Percentiles rank a stretch among this genome's conserved stretches.
Conservation (phyloP, 768 basidiomycete genomes). For the Lactifluus rugatus region DNA sequence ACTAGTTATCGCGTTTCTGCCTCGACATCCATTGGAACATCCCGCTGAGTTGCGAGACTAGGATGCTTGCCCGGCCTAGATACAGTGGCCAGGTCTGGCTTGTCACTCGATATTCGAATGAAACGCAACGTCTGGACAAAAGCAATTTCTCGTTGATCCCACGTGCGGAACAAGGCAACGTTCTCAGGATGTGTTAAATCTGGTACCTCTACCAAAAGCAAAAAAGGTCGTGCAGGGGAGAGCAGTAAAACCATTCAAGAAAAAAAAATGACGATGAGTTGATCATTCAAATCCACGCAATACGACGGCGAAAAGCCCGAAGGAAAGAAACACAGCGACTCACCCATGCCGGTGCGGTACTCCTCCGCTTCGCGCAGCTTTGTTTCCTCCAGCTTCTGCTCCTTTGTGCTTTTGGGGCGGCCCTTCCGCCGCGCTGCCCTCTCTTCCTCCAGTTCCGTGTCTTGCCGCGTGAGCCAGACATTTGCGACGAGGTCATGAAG, state of each 20-base stretch:
- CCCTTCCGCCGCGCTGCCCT: slow-evolving; percentile 55
- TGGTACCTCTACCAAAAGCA: slow-evolving; percentile 47
- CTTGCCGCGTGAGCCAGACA: slow-evolving; percentile 66
- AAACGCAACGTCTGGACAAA: slow-evolving; percentile 65
- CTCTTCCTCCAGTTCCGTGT: slow-evolving; percentile 55
- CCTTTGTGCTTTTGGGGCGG: slow-evolving; percentile 61
- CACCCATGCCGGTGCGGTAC: slow-evolving; percentile 77
- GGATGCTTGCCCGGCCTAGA: slow-evolving; percentile 54
- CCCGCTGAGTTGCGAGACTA: slow-evolving; percentile 22
- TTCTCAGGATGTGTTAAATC: slow-evolving; percentile 69
- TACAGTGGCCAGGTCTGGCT: slow-evolving; percentile 38
- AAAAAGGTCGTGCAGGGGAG: slow-evolving; percentile 3
- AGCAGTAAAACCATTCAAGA: not conserved
- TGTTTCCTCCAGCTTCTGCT: slow-evolving; percentile 59
- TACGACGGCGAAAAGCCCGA: too few relatives aligned
- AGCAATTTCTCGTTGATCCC: slow-evolving; percentile 69
- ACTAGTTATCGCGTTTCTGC: slow-evolving; percentile 17
- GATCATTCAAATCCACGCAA: not conserved
- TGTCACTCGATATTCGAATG: slow-evolving; percentile 58
- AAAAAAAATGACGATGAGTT: too few relatives aligned
- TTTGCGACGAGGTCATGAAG: slow-evolving; percentile 56
- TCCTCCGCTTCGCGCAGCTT: slow-evolving; percentile 57
- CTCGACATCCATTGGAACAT: slow-evolving; percentile 16
- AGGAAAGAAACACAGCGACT: slow-evolving; percentile 21
- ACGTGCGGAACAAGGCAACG: slow-evolving; percentile 60